A percentile compares a stretch with the other conserved stretches of the same genome.
phyloP scores from a whole-genome alignment of 2,329 filamentous ascomycete genomes.

The Delphinella strobiligena region DNA sequence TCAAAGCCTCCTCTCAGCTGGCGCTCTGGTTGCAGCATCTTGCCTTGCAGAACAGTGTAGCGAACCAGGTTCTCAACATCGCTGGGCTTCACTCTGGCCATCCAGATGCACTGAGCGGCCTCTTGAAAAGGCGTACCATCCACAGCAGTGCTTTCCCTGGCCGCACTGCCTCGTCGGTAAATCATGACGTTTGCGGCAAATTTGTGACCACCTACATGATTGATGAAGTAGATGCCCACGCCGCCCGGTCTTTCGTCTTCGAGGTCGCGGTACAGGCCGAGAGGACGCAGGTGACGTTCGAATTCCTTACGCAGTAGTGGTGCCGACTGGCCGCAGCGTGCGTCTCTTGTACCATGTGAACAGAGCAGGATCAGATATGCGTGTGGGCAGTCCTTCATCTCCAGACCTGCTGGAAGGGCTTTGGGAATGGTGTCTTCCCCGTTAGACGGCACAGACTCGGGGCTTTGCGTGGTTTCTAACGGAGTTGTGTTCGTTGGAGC shows the following conservation, averaged over 20 bases:
- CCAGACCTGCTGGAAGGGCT: conserved; percentile 28
- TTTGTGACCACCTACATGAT: conserved; percentile 92
- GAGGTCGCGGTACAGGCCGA: conserved; percentile 75
- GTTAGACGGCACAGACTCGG: too few relatives aligned
- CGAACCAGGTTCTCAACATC: conserved; percentile 87
- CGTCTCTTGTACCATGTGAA: conserved; percentile 87
- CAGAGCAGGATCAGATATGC: conserved; percentile 82
- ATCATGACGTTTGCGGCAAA: conserved; percentile 91
- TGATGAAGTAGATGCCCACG: conserved; percentile 93
- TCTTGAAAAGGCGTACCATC: conserved; percentile 16
- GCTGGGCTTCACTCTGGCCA: conserved; percentile 71
- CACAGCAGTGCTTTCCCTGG: conserved; percentile 15
- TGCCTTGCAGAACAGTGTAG: conserved; percentile 84
- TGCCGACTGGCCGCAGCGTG: conserved; percentile 85
- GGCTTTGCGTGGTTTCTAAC: conserved; percentile 24
- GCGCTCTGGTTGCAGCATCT: conserved; percentile 77
- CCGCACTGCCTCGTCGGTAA: conserved; percentile 50
- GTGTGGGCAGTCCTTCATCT: conserved; percentile 62
- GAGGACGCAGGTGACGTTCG: conserved; percentile 72
- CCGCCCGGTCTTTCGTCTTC: conserved; percentile 83
- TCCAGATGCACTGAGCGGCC: conserved; percentile 84
- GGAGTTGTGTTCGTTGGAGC: conserved; percentile 64
- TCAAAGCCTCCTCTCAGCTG: conserved; percentile 90
- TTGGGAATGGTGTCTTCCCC: conserved; percentile 7
- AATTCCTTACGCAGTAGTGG: conserved; percentile 81